Conservation (phyloP, 305 asterid genomes). For the Fraxinus nigra region DNA sequence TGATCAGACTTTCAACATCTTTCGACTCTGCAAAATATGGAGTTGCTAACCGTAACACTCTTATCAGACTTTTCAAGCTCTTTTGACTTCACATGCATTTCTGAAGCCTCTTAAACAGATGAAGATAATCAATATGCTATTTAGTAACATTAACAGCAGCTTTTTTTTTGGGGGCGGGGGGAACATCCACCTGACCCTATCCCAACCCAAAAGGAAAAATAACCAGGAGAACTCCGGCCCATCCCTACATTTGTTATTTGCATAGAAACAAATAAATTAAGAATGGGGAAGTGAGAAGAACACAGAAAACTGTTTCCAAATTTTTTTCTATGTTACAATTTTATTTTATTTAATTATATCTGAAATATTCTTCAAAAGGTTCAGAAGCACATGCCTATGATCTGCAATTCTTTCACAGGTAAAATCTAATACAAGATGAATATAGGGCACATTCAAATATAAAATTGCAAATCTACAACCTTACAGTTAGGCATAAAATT, state of each 20-base stretch:
- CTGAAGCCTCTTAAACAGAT: neutral
- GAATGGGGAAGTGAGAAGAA: neutral
- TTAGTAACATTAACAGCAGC: neutral
- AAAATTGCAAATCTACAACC: neutral
- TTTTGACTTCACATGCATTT: neutral
- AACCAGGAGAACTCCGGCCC: neutral
- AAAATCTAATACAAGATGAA: neutral
- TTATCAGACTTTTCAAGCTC: conserved; percentile 8
- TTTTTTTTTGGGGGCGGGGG: neutral
- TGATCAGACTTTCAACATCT: neutral
- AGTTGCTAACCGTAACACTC: conserved; percentile 4
- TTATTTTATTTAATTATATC: neutral
- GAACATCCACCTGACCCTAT: neutral
- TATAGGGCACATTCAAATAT: neutral
- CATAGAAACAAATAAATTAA: neutral
- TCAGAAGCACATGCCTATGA: neutral
- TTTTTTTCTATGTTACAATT: neutral
- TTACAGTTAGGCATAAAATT: neutral
- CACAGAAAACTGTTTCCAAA: neutral
- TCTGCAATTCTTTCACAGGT: neutral
- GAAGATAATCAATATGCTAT: neutral
- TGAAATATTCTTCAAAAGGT: conserved; percentile 4
- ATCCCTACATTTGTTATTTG: neutral
- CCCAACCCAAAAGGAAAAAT: neutral
- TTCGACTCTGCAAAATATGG: neutral